Conservation (phyloP, 768 basidiomycete genomes). For the Kwoniella dejecticola region DNA sequence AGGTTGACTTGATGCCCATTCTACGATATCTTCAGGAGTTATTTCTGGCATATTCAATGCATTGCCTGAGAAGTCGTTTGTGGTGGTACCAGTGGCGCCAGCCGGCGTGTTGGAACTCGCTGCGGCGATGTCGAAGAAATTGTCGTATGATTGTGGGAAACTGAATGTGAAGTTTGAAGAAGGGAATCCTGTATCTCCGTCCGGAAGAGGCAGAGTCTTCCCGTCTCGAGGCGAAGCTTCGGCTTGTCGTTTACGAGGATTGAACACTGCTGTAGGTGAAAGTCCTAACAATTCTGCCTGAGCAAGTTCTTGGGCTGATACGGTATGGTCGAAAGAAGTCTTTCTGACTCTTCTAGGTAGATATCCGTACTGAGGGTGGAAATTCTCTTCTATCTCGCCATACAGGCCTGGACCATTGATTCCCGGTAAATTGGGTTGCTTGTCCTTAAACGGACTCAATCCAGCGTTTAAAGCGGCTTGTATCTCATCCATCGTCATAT, state of each 20-base stretch:
- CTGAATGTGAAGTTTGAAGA: conserved; percentile 54
- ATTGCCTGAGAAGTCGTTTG: neutral
- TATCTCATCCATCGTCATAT: conserved; percentile 17
- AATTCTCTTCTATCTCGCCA: conserved; percentile 51
- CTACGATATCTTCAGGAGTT: conserved; percentile 20
- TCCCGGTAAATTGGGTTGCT: conserved; percentile 41
- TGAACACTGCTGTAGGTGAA: conserved; percentile 22
- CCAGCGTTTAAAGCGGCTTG: conserved; percentile 25
- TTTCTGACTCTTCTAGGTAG: conserved; percentile 88
- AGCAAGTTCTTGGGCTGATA: conserved; percentile 64
- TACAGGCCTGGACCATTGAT: conserved; percentile 52
- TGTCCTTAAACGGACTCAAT: conserved; percentile 15
- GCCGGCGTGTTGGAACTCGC: conserved; percentile 48
- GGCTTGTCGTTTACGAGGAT: conserved; percentile 55
- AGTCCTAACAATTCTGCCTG: conserved; percentile 60
- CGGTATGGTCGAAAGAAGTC: conserved; percentile 92
- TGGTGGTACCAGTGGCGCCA: neutral
- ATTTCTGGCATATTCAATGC: conserved; percentile 10
- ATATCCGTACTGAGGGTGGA: conserved; percentile 53
- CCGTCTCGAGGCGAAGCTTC: conserved; percentile 48
- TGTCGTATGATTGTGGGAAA: conserved; percentile 51
- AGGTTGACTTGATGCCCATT: conserved; percentile 34
- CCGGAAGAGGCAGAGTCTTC: conserved; percentile 21
- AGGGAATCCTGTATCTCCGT: conserved; percentile 50
- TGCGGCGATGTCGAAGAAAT: conserved; percentile 54